Evolutionary conservation across 352 stramenopile genomes (phyloP).

Genomic region (Phytophthora brassicae): DNA sequence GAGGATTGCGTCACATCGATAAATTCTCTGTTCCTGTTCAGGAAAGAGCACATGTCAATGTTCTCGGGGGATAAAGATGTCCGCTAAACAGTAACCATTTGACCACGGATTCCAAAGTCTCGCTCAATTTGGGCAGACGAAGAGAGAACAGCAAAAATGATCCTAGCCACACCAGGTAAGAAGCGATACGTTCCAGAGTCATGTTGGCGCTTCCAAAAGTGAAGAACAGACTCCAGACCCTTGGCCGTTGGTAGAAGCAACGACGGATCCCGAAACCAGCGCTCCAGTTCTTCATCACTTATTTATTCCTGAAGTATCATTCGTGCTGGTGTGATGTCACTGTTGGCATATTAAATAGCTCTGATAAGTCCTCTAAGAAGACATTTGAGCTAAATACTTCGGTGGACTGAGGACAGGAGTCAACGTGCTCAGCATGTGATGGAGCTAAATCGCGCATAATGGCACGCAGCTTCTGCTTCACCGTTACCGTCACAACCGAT

Average conservation of each 20-base stretch:
- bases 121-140: constrained; percentile 8
- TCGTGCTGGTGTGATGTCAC: too few relatives aligned
- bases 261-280: not conserved
- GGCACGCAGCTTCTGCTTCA: not conserved
- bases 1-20: constrained; percentile 6
- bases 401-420: not conserved
- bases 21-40: not conserved
- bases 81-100: constrained; percentile 7
- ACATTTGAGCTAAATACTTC: not conserved
- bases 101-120: constrained; percentile 2
- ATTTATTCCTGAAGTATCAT: too few relatives aligned
- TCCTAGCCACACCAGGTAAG: not conserved
- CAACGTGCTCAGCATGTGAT: not conserved
- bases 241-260: too few relatives aligned
- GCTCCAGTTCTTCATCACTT: constrained; percentile 8
- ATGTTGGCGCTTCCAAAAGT: constrained; percentile 6
- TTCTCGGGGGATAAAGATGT: constrained; percentile 5
- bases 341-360: too few relatives aligned
- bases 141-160: not conserved
- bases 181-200: not conserved
- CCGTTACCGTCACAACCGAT: not conserved
- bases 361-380: constrained; percentile 5
- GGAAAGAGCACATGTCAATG: constrained; percentile 8
- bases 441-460: not conserved
- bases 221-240: not conserved